These are phyloP conservation scores for Glycine soja DNA, from an alignment of 306 rosid genomes.

Conservation along the genomic window DNA sequence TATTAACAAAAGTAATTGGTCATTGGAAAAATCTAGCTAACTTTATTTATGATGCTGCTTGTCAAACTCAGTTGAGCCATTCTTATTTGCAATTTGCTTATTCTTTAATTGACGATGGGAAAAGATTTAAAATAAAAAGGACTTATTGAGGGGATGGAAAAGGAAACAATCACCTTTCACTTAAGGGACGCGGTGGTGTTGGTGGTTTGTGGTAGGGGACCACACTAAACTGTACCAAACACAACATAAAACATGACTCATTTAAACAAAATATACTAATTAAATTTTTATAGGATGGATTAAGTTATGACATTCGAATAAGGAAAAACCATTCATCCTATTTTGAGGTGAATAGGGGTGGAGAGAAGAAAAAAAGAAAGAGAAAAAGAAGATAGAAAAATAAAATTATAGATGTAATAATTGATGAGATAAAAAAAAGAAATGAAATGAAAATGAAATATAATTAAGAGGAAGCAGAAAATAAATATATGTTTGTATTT, in stretches of 20 bases:
- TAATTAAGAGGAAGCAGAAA: too few species aligned
- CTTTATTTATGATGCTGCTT: neutral
- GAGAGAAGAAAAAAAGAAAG: too few species aligned
- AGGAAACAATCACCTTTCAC: conserved; percentile 16
- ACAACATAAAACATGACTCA: neutral
- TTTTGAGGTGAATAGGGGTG: neutral
- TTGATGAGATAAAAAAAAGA: too few species aligned
- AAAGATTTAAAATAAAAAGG: neutral
- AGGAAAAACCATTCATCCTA: neutral
- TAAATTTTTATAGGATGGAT: neutral
- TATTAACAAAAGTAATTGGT: neutral
- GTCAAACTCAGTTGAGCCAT: neutral
- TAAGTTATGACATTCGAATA: neutral
- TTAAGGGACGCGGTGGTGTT: conserved; percentile 11
- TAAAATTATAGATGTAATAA: too few species aligned
- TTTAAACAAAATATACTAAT: neutral
- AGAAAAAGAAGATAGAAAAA: neutral
- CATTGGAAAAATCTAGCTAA: neutral
- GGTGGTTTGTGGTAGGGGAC: conserved; percentile 1
- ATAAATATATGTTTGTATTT: too few species aligned
- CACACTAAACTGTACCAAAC: conserved; percentile 4
- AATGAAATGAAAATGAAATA: too few species aligned
- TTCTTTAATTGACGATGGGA: neutral
- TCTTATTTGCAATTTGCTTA: neutral
- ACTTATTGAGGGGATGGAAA: neutral